These are phyloP conservation scores for Curvularia verruculosa DNA, from an alignment of 2,329 filamentous ascomycete species.

Conservation along the genomic window DNA sequence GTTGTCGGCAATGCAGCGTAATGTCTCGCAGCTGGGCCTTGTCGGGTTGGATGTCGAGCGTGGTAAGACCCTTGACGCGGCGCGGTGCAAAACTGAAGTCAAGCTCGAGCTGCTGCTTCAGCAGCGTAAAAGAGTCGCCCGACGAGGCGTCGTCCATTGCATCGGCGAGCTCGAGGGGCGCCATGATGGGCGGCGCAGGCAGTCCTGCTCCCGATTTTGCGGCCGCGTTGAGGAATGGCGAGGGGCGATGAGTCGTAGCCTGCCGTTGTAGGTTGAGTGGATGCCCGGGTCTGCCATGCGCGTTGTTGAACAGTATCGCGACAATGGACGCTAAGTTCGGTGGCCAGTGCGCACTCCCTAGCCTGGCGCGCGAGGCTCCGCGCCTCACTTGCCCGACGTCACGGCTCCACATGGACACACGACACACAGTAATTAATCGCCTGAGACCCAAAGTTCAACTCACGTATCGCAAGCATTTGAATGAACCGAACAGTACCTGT, in stretches of 20 bases:
- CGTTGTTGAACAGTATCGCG: conserved; percentile 18
- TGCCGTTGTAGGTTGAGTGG: conserved; percentile 9
- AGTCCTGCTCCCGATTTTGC: conserved; percentile 31
- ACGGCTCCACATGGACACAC: not conserved
- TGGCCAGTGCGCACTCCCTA: conserved; percentile 7
- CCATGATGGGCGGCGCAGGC: conserved; percentile 38
- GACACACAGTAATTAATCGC: not conserved
- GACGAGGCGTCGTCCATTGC: conserved; percentile 39
- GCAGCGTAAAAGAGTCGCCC: conserved; percentile 60
- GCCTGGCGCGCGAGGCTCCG: conserved; percentile 7
- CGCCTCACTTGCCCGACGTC: conserved; percentile 13
- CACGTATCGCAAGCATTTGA: not conserved
- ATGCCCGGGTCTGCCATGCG: conserved; percentile 10
- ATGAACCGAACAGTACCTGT: not conserved
- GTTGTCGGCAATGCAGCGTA: conserved; percentile 67
- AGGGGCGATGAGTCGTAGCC: conserved; percentile 1
- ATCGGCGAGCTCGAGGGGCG: conserved; percentile 41
- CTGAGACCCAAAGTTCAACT: not conserved
- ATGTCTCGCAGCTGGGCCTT: conserved; percentile 61
- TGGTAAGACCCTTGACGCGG: conserved; percentile 76
- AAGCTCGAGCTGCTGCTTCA: conserved; percentile 86
- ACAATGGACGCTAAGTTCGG: conserved; percentile 13
- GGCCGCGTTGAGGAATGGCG: conserved; percentile 2
- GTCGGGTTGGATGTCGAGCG: conserved; percentile 77
- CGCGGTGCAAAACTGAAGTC: conserved; percentile 84